Conservation (phyloP, 768 basidiomycete genomes). For the Russula abietina region DNA sequence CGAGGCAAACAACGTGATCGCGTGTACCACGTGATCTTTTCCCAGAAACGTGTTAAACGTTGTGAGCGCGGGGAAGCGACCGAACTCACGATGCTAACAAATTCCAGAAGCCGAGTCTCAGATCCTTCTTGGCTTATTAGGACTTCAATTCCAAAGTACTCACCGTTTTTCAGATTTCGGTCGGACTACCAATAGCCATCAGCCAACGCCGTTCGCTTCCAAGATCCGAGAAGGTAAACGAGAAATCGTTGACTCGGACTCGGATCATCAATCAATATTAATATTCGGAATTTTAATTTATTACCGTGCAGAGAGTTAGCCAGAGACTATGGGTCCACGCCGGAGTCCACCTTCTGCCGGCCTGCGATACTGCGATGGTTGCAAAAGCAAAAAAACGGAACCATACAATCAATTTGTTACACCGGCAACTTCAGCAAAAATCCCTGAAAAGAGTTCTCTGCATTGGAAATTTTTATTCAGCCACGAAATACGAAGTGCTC, state of each 20-base stretch:
- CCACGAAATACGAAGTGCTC: slow-evolving; percentile 28
- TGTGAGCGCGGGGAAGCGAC: too few species aligned
- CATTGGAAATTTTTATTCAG: slow-evolving; percentile 24
- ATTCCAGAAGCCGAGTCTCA: too few species aligned
- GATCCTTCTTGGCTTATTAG: too few species aligned
- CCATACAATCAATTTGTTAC: slow-evolving; percentile 31
- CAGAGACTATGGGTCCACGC: not conserved
- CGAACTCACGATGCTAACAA: too few species aligned
- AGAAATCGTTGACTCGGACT: not conserved
- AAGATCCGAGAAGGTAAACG: too few species aligned
- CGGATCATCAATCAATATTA: not conserved
- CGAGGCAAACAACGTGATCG: too few species aligned
- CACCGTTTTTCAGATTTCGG: too few species aligned
- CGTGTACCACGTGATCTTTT: too few species aligned
- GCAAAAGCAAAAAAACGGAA: not conserved
- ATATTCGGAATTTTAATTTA: not conserved
- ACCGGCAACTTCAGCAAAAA: slow-evolving; percentile 42
- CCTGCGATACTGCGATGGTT: not conserved
- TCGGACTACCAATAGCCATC: too few species aligned
- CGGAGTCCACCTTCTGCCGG: not conserved
- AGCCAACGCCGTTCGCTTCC: too few species aligned
- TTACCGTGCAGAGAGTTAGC: not conserved
- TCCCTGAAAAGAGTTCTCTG: slow-evolving; percentile 29
- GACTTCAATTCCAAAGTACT: too few species aligned
- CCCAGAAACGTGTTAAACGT: too few species aligned